Evolutionary conservation across 192 early-diverging fungal species (phyloP), one percentile per base, ranked within the genome.

Genomic region (Backusella liffmaniae): DNA sequence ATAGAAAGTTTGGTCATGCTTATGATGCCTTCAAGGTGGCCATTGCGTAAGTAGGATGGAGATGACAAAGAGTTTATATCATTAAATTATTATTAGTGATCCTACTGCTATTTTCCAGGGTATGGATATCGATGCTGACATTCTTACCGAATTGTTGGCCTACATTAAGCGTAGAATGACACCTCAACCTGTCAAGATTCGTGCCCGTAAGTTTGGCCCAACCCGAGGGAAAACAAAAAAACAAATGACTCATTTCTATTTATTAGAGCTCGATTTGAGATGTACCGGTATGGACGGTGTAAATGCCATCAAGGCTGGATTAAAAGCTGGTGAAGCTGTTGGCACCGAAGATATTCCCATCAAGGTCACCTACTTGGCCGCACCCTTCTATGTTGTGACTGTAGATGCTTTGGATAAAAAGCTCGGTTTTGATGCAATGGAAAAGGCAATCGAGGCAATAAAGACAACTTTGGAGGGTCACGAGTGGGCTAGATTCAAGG

Each of bases 11-110:
- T 78, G 96, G 96, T 16, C 98, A 98, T 78, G 98, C 98, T 35
- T 98, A 92, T 71, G 95, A 97, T 82, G 98, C 96, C 6, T 99
- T 99, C 87, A 98, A 98, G 88, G 76, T 93, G 56, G 96, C 97
- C 26, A 90, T 98, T 70, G 86, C 80, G 90, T 95, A 90, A 82
- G 37, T 39, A 26, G 26, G 26, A 26, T 37, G 36, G 36, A 37
- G 6, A 37, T 9, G 36, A 37, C 5, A 36, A 0, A 6, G 36
- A 37, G 36, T 8, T 37, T 37, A 37, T 0, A 37, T 37, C n/a
- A n/a, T 29, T 12, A n/a, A 12, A 32, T 32, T 32, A 2, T 32
- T 32, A 23, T 26, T 82, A 95, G 94, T 78, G 91, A 97, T 42
- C 91, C 95, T 1, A 94, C 95, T 23, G 86, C 88, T 73, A 92